Base-by-base conservation (phyloP, 306 rosid species). In the Lathyrus aphaca region DNA sequence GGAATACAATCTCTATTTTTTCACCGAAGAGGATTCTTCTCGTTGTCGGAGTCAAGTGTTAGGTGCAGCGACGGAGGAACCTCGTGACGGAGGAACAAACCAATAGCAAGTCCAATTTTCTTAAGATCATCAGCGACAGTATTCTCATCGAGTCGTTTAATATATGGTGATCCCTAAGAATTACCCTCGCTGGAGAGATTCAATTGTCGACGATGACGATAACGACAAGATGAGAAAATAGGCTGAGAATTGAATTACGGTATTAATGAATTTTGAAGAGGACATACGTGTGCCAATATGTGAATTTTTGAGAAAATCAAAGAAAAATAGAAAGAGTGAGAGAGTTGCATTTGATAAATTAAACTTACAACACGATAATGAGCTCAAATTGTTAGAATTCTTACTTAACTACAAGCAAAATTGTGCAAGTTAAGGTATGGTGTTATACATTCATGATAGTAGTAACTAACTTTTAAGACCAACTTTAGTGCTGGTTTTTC, bases 91-190 rank as follows among this genome's bases (percentile, higher is more conserved):
- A 81, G 98, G 55, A 93, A 85, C 65, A 93, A 88, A 64, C 88
- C 98, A 3, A 81, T 93, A 27, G 88, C 98, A 5, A 93, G 98
- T 60, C 98, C 98, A 1, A 88, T 93, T 90, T 90, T 93, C 64
- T 18, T 82, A 53, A 77, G 97, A 21, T 79, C 96, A 4, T 88
- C 96, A n/a, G 86, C 45, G 10, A 77, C 88, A 7, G 85, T 82
- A 15, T 89, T 83, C 79, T 92, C 96, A 25, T 93, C 98, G 5
- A 93, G 98, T 74, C 75, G 98, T 46, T 69, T 90, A 11, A 69
- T 94, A 40, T 93, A 96, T 76, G 98, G 98, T 15, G 98, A 93
- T 45, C 97, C 98, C 11, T 96, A 93, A 83, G 97, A 96, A 13
- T 48, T 93, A 30, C 66, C 90, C 0, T 93, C 97, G 46, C 97